A percentile compares a stretch with the other conserved stretches of the same genome.
Conservation (phyloP, 805 yeast genomes). For the Cyberlindnera japonica region DNA sequence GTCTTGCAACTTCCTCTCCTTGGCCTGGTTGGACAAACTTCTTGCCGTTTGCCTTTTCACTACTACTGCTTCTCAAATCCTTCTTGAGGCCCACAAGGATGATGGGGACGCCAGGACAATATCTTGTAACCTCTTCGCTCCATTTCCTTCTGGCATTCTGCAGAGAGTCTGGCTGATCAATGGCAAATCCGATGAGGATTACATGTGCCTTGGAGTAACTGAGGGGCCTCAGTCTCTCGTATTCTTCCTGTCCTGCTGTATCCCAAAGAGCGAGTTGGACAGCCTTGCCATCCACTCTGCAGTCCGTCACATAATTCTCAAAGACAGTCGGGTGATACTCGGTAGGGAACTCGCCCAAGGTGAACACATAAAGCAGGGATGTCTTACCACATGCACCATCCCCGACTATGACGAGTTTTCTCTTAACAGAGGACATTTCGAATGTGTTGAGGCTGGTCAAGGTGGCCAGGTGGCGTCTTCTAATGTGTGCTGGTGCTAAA, state of each 20-base stretch:
- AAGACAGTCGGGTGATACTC: constrained; percentile 93
- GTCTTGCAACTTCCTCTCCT: constrained; percentile 69
- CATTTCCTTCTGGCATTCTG: constrained; percentile 82
- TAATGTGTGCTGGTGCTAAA: no score
- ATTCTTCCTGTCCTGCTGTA: constrained; percentile 96
- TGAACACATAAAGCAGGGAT: constrained; percentile 83
- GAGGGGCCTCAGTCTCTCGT: constrained; percentile 82
- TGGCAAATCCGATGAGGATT: constrained; percentile 79
- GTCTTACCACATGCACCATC: constrained; percentile 97
- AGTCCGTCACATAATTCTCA: constrained; percentile 91
- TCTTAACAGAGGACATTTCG: constrained; percentile 38
- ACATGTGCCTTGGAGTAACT: constrained; percentile 87
- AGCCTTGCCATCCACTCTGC: constrained; percentile 90
- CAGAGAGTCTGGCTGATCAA: constrained; percentile 80
- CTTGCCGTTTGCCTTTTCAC: constrained; percentile 32
- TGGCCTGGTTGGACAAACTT: constrained; percentile 48
- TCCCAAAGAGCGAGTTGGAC: constrained; percentile 91
- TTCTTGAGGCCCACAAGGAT: constrained; percentile 81
- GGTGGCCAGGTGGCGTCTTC: no score
- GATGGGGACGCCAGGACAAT: constrained; percentile 78
- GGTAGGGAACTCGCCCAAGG: constrained; percentile 88
- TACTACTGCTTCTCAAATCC: constrained; percentile 56
- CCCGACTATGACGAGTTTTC: constrained; percentile 87
- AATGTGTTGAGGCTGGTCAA: no score
- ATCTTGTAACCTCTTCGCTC: constrained; percentile 77